These are phyloP conservation scores for Metschnikowia reukaufii DNA, from an alignment of 805 yeast species.

Conservation along the genomic window DNA sequence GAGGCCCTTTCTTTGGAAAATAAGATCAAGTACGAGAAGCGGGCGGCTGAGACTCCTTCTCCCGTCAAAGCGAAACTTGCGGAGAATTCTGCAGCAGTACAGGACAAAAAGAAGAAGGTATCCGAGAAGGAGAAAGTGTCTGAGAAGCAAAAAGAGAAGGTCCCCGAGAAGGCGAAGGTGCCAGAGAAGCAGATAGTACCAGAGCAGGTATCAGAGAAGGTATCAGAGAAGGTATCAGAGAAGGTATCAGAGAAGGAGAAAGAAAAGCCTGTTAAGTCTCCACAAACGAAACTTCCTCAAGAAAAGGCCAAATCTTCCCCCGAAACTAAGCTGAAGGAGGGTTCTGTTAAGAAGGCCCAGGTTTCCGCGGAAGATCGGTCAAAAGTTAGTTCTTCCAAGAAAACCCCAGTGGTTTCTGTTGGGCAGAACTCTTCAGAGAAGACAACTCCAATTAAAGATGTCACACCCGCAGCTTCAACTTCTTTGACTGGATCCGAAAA, in stretches of 20 bases:
- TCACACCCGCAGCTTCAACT: not conserved
- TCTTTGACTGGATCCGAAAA: not conserved
- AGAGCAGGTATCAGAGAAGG: no score
- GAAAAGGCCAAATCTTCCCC: not conserved
- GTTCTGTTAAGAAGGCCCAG: not conserved
- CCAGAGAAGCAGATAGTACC: no score
- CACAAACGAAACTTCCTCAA: not conserved
- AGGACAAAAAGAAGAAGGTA: not conserved
- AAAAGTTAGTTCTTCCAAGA: not conserved
- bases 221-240: not conserved
- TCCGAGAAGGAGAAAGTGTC: not conserved
- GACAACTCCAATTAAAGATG: not conserved
- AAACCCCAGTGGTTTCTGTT: not conserved
- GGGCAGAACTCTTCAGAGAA: not conserved
- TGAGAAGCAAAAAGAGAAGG: no score
- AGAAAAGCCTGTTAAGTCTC: not conserved
- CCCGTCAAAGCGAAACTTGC: not conserved
- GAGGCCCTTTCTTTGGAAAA: slow-evolving; percentile 8
- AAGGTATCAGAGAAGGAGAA: not conserved
- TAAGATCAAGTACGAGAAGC: slow-evolving; percentile 4
- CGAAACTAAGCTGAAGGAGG: not conserved
- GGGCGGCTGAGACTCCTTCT: not conserved
- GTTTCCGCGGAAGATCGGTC: not conserved
- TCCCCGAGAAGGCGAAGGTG: no score
- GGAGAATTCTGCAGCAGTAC: not conserved